phyloP scores from a whole-genome alignment of 345 rosid species.

The Kandelia obovata region DNA sequence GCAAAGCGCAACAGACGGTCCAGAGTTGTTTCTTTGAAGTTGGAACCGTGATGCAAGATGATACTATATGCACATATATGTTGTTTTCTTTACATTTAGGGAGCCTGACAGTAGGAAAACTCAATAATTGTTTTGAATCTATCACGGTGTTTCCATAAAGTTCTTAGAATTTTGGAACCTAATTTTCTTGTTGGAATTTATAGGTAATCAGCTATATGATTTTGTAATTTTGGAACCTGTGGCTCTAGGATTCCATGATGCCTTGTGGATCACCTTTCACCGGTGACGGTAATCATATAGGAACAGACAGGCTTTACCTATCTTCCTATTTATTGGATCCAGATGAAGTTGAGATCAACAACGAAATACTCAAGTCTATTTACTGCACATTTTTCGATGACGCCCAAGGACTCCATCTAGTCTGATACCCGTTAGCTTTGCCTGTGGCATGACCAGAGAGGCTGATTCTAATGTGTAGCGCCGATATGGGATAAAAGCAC shows the following conservation, averaged over 20 bases:
- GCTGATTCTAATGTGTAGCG: too few species aligned
- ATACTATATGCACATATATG: constrained; percentile 44
- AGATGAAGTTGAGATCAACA: too few species aligned
- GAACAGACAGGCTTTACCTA: too few species aligned
- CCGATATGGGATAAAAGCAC: too few species aligned
- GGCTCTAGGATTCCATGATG: not conserved
- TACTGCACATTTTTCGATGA: too few species aligned
- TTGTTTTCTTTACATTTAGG: constrained; percentile 45
- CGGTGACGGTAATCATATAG: too few species aligned
- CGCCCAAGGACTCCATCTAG: too few species aligned
- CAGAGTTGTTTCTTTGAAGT: constrained; percentile 93
- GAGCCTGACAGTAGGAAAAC: constrained; percentile 24
- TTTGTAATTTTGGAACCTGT: constrained; percentile 8
- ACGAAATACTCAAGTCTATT: too few species aligned
- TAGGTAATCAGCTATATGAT: not conserved
- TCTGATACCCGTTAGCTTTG: too few species aligned
- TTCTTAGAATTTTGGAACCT: constrained; percentile 23
- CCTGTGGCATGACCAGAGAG: too few species aligned
- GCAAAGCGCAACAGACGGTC: constrained; percentile 96
- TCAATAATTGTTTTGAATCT: constrained; percentile 19
- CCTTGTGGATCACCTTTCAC: not conserved
- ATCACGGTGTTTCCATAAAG: constrained; percentile 26
- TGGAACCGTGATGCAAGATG: constrained; percentile 67
- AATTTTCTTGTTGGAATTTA: not conserved
- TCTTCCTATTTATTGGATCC: too few species aligned